Evolutionary conservation across 768 basidiomycete species (phyloP), one percentile per base, ranked within the genome.

Genomic region (Coprinopsis marcescibilis): DNA sequence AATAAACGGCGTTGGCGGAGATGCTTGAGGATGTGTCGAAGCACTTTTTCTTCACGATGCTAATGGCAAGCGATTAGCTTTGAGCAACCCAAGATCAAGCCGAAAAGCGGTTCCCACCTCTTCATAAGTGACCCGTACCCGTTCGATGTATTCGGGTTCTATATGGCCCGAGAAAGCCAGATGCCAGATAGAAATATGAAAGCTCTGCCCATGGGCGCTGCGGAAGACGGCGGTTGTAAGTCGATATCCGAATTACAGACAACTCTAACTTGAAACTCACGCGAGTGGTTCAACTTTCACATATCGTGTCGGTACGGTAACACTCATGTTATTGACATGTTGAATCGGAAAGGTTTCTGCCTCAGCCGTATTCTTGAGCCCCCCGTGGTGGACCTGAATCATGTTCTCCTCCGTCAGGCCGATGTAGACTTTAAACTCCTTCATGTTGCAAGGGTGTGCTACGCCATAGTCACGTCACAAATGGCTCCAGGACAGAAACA

Each of bases 361-460:
- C 3, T 71, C 61, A 2, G 66, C 47, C 51, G 88, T 83, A 53
- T 90, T 87, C 61, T 80, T 81, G 46, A 89, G 73, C 2, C 70
- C 66, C 0, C 77, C 61, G 41, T 79, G 78, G 8, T 89, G 65
- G 26, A 85, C 76, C 57, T 89, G 80, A 2, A 69, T 76, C 77
- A 90, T 76, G 55, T 77, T 75, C 54, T 86, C 80, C 49, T 77
- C 72, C 19, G 75, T 71, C 30, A 75, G 64, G 4, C 87, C 89
- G 15, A 81, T 76, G 48, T 76, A 80, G 10, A 89, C 57, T 59
- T 81, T 83, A 69, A 90, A 85, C 46, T 89, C 85, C 58, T 86
- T 87, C 81, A 86, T 81, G 56, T 89, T 89, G 58, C 89, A 90
- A 25, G 86, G 85, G 62, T 89, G 87, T 15, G 75, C 87, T 89